Percentiles rank a stretch among this genome's conserved stretches.
Evolutionary conservation across 495 filamentous ascomycete species (phyloP).

Genomic region (Aspergillus sparsus): DNA sequence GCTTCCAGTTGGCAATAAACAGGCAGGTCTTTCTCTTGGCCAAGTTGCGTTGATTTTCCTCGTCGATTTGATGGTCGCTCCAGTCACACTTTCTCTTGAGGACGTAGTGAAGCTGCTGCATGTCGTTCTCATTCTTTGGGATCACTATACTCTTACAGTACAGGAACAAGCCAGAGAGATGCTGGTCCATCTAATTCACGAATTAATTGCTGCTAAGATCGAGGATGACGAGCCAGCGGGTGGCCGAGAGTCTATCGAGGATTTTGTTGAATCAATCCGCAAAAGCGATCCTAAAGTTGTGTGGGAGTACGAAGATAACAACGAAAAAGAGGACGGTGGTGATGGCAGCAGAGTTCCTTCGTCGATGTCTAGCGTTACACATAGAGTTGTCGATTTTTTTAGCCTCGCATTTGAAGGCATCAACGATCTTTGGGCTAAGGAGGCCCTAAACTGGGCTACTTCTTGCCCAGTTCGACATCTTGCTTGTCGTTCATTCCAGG

Average conservation of each 20-base stretch:
- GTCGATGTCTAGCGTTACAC: slow-evolving; percentile 80
- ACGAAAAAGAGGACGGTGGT: slow-evolving; percentile 66
- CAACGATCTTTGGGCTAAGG: slow-evolving; percentile 84
- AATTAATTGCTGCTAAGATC: slow-evolving; percentile 88
- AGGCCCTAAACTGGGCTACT: slow-evolving; percentile 91
- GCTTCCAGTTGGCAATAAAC: slow-evolving; percentile 85
- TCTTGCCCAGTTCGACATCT: slow-evolving; percentile 95
- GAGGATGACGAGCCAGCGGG: slow-evolving; percentile 67
- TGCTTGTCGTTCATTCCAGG: slow-evolving; percentile 94
- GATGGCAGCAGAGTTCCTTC: slow-evolving; percentile 77
- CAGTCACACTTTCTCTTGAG: slow-evolving; percentile 72
- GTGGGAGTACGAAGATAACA: slow-evolving; percentile 93
- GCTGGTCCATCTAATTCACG: slow-evolving; percentile 96
- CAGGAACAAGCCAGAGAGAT: slow-evolving; percentile 97
- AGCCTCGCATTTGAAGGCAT: slow-evolving; percentile 81
- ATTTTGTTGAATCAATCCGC: slow-evolving; percentile 87
- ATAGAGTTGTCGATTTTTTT: slow-evolving; percentile 81
- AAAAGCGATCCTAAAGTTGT: slow-evolving; percentile 80
- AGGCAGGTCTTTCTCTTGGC: slow-evolving; percentile 84
- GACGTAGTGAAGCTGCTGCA: slow-evolving; percentile 84
- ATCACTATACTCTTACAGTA: slow-evolving; percentile 91
- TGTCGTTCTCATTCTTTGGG: slow-evolving; percentile 92
- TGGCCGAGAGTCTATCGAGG: slow-evolving; percentile 75
- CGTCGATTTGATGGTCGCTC: slow-evolving; percentile 94
- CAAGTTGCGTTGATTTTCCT: slow-evolving; percentile 92